Percentiles rank a stretch among this genome's conserved stretches.
Evolutionary conservation across 2,329 filamentous ascomycete genomes (phyloP).

Genomic region (Fusarium veterinarium): DNA sequence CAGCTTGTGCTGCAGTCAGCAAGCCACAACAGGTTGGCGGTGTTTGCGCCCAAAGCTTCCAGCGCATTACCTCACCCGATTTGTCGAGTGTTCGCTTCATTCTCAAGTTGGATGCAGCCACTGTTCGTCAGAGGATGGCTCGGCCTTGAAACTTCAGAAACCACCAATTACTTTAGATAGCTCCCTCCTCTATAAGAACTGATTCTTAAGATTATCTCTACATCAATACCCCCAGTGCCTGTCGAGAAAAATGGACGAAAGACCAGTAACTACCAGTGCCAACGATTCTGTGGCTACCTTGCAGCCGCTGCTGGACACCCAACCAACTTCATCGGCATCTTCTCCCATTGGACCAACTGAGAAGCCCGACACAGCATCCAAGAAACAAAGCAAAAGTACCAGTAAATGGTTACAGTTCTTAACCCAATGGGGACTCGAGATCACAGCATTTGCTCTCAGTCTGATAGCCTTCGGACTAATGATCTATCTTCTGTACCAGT

Average conservation of each 20-base stretch:
- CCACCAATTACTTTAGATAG: too few relatives aligned
- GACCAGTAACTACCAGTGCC: too few relatives aligned
- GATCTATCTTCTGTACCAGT: background rate
- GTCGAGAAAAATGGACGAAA: too few relatives aligned
- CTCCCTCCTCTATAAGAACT: too few relatives aligned
- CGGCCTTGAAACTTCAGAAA: background rate
- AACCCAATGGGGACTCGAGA: background rate
- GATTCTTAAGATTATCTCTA: too few relatives aligned
- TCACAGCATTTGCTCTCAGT: background rate
- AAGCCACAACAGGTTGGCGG: background rate
- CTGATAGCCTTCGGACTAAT: background rate
- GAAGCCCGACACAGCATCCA: background rate
- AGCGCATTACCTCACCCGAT: background rate
- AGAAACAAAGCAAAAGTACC: fast-evolving
- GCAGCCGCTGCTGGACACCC: too few relatives aligned
- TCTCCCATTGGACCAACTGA: background rate
- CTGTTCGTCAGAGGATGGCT: background rate
- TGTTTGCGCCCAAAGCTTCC: background rate
- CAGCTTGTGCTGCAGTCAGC: background rate
- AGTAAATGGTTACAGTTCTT: background rate
- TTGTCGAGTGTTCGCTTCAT: background rate
- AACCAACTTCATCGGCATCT: background rate
- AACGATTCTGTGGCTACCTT: too few relatives aligned
- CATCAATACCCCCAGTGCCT: too few relatives aligned
- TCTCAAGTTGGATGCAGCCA: too few relatives aligned